These are phyloP conservation scores for Colletotrichum cereale DNA, from an alignment of 2,329 filamentous ascomycete species.

Conservation along the genomic window DNA sequence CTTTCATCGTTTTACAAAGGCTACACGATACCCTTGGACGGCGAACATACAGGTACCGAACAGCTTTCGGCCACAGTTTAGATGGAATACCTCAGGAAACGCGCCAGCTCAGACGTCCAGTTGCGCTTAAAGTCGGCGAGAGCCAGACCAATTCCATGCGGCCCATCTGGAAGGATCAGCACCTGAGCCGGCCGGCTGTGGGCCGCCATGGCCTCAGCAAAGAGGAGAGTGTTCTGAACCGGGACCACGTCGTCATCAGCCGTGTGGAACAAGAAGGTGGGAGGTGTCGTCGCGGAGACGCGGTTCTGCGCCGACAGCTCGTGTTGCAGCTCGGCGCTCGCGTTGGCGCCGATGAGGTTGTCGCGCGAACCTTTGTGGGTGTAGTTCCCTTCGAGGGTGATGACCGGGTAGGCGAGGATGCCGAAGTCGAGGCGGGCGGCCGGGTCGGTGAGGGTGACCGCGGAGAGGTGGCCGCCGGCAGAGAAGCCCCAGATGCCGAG, in stretches of 20 bases:
- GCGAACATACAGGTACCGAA: neutral
- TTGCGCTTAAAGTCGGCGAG: slow-evolving; percentile 42
- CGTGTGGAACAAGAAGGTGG: slow-evolving; percentile 53
- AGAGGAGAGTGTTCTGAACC: slow-evolving; percentile 47
- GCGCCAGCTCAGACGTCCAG: slow-evolving; percentile 47
- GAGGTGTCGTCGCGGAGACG: slow-evolving; percentile 45
- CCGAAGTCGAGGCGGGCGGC: slow-evolving; percentile 42
- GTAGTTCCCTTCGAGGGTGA: slow-evolving; percentile 40
- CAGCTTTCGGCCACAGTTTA: neutral
- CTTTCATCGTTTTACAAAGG: neutral
- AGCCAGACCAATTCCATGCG: slow-evolving; percentile 46
- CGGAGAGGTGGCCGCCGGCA: slow-evolving; percentile 43
- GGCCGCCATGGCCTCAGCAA: slow-evolving; percentile 44
- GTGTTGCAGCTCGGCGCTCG: slow-evolving; percentile 38
- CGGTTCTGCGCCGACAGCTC: slow-evolving; percentile 45
- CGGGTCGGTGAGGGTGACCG: slow-evolving; percentile 42
- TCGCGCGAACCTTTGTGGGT: slow-evolving; percentile 41
- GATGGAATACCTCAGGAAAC: slow-evolving; percentile 45
- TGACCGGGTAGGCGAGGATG: slow-evolving; percentile 44
- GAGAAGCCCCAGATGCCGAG: slow-evolving; percentile 45
- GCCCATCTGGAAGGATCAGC: slow-evolving; percentile 47
- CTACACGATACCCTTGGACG: too few species aligned
- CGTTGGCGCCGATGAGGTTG: slow-evolving; percentile 42
- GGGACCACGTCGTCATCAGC: slow-evolving; percentile 46
- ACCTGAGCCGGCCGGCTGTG: slow-evolving; percentile 43